A percentile compares a stretch with the other conserved stretches of the same genome.
Conservation (phyloP, 2,329 filamentous ascomycete genomes). For the Lizonia empirigonia region DNA sequence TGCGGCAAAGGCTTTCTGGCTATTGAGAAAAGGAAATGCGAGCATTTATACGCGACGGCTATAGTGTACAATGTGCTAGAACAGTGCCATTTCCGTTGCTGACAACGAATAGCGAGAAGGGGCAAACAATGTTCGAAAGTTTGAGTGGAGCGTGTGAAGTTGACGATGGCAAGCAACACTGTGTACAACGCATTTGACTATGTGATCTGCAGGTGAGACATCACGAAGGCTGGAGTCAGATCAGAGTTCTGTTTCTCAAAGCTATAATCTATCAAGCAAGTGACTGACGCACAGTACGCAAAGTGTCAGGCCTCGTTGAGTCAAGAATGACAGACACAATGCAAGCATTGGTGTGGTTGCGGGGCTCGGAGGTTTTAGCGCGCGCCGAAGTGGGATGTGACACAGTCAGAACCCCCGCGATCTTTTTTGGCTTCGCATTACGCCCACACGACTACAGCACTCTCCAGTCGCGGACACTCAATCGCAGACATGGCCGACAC, state of each 20-base stretch:
- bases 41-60: background rate
- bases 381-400: background rate
- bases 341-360: no score
- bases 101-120: background rate
- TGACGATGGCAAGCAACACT: background rate
- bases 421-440: constrained; percentile 18
- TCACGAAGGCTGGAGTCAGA: no score
- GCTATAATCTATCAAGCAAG: no score
- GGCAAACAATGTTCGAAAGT: background rate
- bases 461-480: constrained; percentile 2
- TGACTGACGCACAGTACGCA: no score
- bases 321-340: no score
- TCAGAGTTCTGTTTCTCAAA: no score
- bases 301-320: no score
- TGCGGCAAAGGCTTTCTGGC: background rate
- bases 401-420: background rate
- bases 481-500: constrained; percentile 42
- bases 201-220: no score
- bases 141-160: background rate
- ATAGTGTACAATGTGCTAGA: background rate
- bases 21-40: background rate
- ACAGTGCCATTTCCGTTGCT: background rate
- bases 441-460: constrained; percentile 26
- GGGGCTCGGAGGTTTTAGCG: no score
- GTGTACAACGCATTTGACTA: background rate